phyloP scores from a whole-genome alignment of 2,329 filamentous ascomycete species.

The Coleophoma crateriformis region DNA sequence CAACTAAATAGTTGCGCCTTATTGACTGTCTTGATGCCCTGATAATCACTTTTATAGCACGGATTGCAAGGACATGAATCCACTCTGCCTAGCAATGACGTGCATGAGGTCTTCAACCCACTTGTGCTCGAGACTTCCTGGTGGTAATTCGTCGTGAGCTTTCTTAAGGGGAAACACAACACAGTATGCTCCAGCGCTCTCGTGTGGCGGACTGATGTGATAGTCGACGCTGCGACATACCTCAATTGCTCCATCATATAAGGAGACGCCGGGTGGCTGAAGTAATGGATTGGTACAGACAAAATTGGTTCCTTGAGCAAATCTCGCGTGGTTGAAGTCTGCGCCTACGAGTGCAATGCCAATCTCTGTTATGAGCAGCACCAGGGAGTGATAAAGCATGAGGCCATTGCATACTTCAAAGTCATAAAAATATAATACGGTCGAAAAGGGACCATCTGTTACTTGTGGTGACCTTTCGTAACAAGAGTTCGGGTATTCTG shows the following conservation, averaged over 20 bases:
- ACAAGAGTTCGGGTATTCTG: neutral
- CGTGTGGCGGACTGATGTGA: neutral
- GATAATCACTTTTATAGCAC: neutral
- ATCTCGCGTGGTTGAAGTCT: neutral
- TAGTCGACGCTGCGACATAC: slow-evolving; percentile 3
- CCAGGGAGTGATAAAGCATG: slow-evolving; percentile 2
- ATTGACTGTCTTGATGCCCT: no score
- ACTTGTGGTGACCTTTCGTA: neutral
- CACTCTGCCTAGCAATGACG: neutral
- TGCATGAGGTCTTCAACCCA: neutral
- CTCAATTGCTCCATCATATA: neutral
- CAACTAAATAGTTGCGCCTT: no score
- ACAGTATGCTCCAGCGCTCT: neutral
- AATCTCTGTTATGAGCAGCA: slow-evolving; percentile 2
- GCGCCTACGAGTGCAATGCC: neutral
- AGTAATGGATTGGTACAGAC: neutral
- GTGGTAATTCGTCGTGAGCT: neutral
- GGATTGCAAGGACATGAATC: neutral
- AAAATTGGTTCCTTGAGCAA: neutral
- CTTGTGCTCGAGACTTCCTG: neutral
- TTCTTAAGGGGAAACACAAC: slow-evolving; percentile 1
- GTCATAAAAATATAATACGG: neutral
- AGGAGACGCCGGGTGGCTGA: neutral
- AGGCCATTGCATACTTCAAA: neutral
- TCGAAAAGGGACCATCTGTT: neutral